Evolutionary conservation across 2,329 filamentous ascomycete species (phyloP), one percentile per base, ranked within the genome.

Genomic region (Verticillium zaregamsianum): DNA sequence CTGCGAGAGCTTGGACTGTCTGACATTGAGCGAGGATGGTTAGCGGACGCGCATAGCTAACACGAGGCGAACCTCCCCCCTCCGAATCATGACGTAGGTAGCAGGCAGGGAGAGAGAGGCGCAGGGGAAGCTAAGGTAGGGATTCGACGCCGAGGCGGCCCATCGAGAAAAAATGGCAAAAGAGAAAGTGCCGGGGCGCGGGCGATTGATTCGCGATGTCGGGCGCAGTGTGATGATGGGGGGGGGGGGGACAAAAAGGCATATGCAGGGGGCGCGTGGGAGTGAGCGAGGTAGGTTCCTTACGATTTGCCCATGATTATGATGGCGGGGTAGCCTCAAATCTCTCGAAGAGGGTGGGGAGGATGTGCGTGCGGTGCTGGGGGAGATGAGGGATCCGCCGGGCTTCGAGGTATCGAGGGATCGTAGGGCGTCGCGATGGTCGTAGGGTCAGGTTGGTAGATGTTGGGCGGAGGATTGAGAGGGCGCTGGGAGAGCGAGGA

Each of bases 1-100:
- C 76, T 95, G 92, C 63, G 93, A 97, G 75, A 99, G 90, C 83
- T 98, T 99, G 71, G 94, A 98, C 84, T 98, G 95, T 80, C 95
- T 99, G 74, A 23, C 61, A 59, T 59, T 37, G 11, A 58, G 49
- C 49, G 57, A 35, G 33, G 55, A 57, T 55, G 54, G 65, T 73
- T 62, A 72, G 71, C 65, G n/a, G n/a, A 40, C 15, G n/a, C n/a
- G 20, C n/a, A 20, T 20, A 17, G 33, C 17, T 56, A 5, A 56
- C 20, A 14, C 20, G 45, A 17, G n/a, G 25, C 37, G 49, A 56
- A n/a, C n/a, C 40, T n/a, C 40, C 40, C 8, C 23, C n/a, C n/a
- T n/a, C 40, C 3, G n/a, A 23, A 9, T 23, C 60, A 58, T 40
- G 59, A 58, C 37, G 55, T 60, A 58, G 61, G 59, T 37, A 39